Evolutionary conservation across 345 rosid species (phyloP), one percentile per base, ranked within the genome.

Genomic region (Pistacia vera): DNA sequence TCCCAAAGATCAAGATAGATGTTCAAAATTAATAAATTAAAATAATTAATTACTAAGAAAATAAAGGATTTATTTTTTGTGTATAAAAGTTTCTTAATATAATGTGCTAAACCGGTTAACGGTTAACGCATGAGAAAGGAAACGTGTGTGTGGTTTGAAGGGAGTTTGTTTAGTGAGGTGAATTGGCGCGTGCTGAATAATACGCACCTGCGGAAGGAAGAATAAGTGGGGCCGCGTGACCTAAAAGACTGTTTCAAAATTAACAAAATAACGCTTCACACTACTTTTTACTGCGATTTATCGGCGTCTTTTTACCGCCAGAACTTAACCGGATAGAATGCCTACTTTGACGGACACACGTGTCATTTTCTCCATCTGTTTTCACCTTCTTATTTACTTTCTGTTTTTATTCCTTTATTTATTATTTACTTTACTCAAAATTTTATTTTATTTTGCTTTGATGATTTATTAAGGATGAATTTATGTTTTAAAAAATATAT

Each of bases 171-270:
- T 6, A 38, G 41, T 2, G 51, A 30, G 52, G 7, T 16, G 4
- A 44, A 14, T 2, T 22, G 22, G 68, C 72, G 51, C 48, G 68
- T 67, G 78, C 18, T 48, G 9, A 33, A n/a, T 3, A 33, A 38
- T 38, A 6, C 35, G 9, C 80, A 67, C 65, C 64, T 78, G 71
- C 25, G 52, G 10, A 38, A 20, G 8, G 3, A 28, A 48, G 35
- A 74, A 6, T 11, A 16, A 52, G 13, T 28, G 4, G 44, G 18
- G 2, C 8, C 11, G 10, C 0, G 28, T 25, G 55, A 72, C 22
- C 54, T 14, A 28, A 82, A 66, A 63, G 79, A 77, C 74, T 73
- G 52, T 68, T 69, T 59, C 83, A 66, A 74, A 77, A 49, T 52
- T 12, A 18, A 70, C 35, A 2, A 13, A 13, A 49, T 35, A 75